A percentile compares a stretch with the other conserved stretches of the same genome.
Conservation (phyloP, 306 rosid species). For the Gastrolobium bilobum region DNA sequence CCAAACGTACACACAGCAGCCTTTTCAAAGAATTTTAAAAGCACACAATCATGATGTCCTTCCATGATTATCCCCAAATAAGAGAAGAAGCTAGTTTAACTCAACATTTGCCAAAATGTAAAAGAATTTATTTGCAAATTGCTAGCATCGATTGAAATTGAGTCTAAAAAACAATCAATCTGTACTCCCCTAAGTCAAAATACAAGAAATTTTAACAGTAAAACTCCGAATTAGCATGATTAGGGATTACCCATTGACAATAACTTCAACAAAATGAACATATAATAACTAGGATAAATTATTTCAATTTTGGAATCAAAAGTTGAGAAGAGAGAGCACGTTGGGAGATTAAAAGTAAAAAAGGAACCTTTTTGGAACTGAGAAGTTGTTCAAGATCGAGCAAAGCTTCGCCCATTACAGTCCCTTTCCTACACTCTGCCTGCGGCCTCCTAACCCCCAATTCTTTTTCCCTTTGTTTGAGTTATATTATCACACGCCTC, state of each 20-base stretch:
- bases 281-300: background rate
- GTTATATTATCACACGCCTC: too few relatives aligned
- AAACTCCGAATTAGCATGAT: constrained; percentile 1
- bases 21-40: constrained; percentile 11
- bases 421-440: background rate
- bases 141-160: background rate
- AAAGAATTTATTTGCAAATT: constrained; percentile 14
- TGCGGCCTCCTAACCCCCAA: background rate
- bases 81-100: constrained; percentile 22
- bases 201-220: background rate
- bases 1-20: background rate
- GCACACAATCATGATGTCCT: background rate
- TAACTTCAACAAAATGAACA: constrained; percentile 1
- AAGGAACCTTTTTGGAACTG: constrained; percentile 19
- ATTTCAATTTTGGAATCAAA: background rate
- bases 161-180: background rate
- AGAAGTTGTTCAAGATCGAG: constrained; percentile 39
- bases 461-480: background rate
- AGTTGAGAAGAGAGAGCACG: background rate
- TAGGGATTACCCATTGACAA: background rate
- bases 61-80: constrained; percentile 1
- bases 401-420: constrained; percentile 31
- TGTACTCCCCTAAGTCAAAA: background rate
- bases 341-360: background rate
- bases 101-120: background rate